Evolutionary conservation across 2,329 filamentous ascomycete species (phyloP), one percentile per base, ranked within the genome.

Genomic region (Coccinonectria pachysandricola): DNA sequence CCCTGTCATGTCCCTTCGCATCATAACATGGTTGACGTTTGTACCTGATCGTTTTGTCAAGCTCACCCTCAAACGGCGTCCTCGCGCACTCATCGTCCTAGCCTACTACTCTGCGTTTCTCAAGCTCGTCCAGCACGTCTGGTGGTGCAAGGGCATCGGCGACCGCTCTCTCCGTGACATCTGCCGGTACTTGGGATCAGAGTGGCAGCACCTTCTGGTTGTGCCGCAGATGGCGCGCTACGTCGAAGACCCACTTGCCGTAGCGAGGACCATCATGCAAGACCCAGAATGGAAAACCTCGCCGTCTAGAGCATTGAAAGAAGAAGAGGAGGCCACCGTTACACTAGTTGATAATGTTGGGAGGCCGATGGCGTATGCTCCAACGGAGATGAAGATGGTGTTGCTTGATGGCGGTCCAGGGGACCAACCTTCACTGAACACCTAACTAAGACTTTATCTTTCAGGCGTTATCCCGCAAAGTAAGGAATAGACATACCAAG

Each of bases 11-110:
- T 48, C 54, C 31, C 46, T 72, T 9, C 62, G 68, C 27, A 56
- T 68, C 42, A 59, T 67, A 33, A 68, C 64, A 7, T 68, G 63
- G 52, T 60, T 68, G 29, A 72, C 65, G 3, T 71, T 64, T 27
- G 34, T 69, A 12, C 62, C 64, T 5, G 42, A 43, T 1, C 34
- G 35, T 5, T 66, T 71, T 28, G 44, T 68, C 28, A 50, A 60
- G 3, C 48, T 68, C 6, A 57, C 57, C 2, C 53, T 56, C 9
- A 36, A 56, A 13, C 49, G 45, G 23, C 53, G 57, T 2, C 62
- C 64, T 1, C 59, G 62, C 15, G 59, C 66, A 3, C 50, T 73
- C 0, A 35, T 72, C 26, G 65, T 73, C 19, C 26, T 74, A 8
- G 66, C 65, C 2, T 54, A 73, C 36, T 70, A 69, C 32, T 52